Base-by-base conservation (phyloP, 768 basidiomycete genomes). In the Lentinula sp. region DNA sequence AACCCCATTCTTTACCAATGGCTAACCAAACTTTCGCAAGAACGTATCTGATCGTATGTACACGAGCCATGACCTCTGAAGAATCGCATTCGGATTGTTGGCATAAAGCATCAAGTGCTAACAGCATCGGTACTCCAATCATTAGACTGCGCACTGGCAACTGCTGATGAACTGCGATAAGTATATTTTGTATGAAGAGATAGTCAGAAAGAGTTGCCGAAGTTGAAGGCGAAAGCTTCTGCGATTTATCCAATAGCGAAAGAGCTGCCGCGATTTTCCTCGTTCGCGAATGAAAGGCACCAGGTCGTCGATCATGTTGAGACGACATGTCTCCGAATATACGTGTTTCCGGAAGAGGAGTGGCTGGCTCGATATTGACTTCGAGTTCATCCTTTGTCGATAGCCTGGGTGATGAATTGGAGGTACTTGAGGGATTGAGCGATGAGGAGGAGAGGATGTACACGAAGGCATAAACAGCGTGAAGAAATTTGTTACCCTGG, bases 101-200 rank as follows among this genome's bases (percentile, higher is more conserved):
- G 3, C 82, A 74, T 9, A 82, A 82, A 6, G 67, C 71, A 59
- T 91, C 84, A 54, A 96, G 71, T 1, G 90, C 86, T n/a, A 92
- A 69, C 32, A 97, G 72, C 91, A 97, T 94, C 4, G 95, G 94
- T 37, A 92, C 73, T 20, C 93, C 91, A 2, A 86, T 85, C 16
- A 94, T 73, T 43, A 96, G 66, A 2, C 86, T 89, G 45, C 88
- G 84, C 32, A 88, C 74, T 1, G 95, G 93, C n/a, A 91, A 71
- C 54, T 87, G 79, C 63, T 87, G 78, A 54, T 93, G 87, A 32
- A 91, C 77, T 3, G 82, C 80, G 5, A 76, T 79, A 41, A 96
- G 79, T 35, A 94, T 79, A 48, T 83, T 79, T 45, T 89, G 75
- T 36, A 93, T 81, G 67, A 86, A 83, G 8, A 84, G 78, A 69